Percentiles rank a stretch among this genome's conserved stretches.
Conservation (phyloP, 2,329 filamentous ascomycete species). For the Talaromyces sp. region DNA sequence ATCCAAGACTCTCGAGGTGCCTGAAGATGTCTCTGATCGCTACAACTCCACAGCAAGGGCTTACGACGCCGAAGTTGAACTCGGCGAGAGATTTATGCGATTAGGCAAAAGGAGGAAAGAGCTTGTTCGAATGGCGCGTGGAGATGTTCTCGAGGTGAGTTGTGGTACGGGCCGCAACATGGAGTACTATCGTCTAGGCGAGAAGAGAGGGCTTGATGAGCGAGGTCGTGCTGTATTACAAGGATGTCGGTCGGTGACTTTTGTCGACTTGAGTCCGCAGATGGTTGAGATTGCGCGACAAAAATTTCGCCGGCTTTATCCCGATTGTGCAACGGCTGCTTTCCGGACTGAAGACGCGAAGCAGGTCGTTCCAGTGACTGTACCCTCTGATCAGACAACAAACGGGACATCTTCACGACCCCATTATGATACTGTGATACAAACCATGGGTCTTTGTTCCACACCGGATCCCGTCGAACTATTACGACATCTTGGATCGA, state of each 20-base stretch:
- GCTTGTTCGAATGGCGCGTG: constrained; percentile 41
- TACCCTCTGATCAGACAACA: not conserved
- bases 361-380: constrained; percentile 24
- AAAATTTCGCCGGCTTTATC: constrained; percentile 41
- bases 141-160: constrained; percentile 49
- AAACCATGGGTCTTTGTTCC: constrained; percentile 52
- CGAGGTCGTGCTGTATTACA: constrained; percentile 29
- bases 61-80: constrained; percentile 47
- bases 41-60: constrained; percentile 43
- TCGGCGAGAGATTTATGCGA: constrained; percentile 43
- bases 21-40: constrained; percentile 45
- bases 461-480: constrained; percentile 42
- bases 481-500: constrained; percentile 39
- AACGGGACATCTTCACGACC: constrained; percentile 8
- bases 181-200: constrained; percentile 43
- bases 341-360: constrained; percentile 39
- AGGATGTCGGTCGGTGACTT: constrained; percentile 42
- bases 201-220: constrained; percentile 30
- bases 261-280: constrained; percentile 47
- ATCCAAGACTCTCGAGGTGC: constrained; percentile 31
- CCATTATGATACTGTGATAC: constrained; percentile 47
- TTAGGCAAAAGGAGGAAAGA: constrained; percentile 40
- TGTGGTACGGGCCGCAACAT: constrained; percentile 50
- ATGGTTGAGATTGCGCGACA: constrained; percentile 46
- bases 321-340: constrained; percentile 29